Evolutionary conservation across 2,329 filamentous ascomycete genomes (phyloP), one percentile per base, ranked within the genome.

Genomic region (Neocucurbitaria cava): DNA sequence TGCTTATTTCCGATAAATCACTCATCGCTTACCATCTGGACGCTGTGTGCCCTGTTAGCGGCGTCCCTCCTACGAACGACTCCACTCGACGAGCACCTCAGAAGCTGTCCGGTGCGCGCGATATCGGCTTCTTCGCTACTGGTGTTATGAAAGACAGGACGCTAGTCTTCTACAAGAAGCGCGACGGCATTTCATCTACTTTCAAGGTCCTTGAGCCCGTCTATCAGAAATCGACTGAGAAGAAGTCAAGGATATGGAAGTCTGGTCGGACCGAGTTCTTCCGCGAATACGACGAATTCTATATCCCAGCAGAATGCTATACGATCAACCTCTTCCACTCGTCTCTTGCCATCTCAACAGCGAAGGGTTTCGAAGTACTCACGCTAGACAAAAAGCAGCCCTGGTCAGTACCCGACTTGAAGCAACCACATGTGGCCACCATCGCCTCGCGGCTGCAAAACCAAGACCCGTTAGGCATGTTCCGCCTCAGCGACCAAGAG

Each of bases 271-370:
- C 94, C 0, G 95, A 99, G 67, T 94, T 94, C 67, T 99, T 98
- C 87, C 89, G 95, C 59, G 95, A 99, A 72, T 99, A 93, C 74
- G 95, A 99, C 78, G 95, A 98, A 65, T 99, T 99, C 77, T 99
- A 98, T 78, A 93, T 99, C 65, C 95, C 95, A 0, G 89, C 91
- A 2, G 96, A 99, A 73, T 97, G 92, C 75, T 96, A 89, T 76
- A 92, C 91, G 43, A 90, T 99, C 72, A 98, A 97, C 76, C 85
- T 99, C 47, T 99, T 98, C 85, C 92, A 97, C 74, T 92, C 89
- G 0, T 96, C 92, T 58, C 89, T 99, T 48, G 92, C 95, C 9
- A 92, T 99, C 43, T 89, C 91, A 18, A 98, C 94, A 0, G 85
- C 91, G 36, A 92, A 92, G 75, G 96, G 95, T 21, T 92, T 99